Conservation (phyloP, 2,329 filamentous ascomycete genomes). For the Paraphoma sp. region DNA sequence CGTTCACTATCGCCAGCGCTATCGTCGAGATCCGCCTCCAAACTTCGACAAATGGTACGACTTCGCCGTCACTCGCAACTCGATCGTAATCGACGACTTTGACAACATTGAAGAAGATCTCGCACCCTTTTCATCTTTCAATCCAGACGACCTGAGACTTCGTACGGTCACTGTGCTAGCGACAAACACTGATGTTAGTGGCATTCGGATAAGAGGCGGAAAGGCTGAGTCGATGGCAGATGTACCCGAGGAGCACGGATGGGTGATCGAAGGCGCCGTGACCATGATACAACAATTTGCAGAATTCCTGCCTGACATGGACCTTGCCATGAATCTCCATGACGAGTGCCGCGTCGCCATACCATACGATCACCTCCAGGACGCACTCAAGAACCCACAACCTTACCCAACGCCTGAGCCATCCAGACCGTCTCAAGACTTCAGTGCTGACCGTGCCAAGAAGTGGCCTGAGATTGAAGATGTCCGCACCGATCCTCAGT, state of each 20-base stretch:
- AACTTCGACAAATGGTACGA: slow-evolving; percentile 67
- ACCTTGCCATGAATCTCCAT: slow-evolving; percentile 68
- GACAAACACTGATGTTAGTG: slow-evolving; percentile 62
- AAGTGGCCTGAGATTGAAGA: slow-evolving; percentile 44
- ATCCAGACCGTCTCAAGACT: slow-evolving; percentile 36
- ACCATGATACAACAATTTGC: slow-evolving; percentile 60
- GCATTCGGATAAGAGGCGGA: slow-evolving; percentile 62
- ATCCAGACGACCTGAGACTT: slow-evolving; percentile 58
- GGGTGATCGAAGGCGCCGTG: slow-evolving; percentile 64
- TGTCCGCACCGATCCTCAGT: slow-evolving; percentile 31
- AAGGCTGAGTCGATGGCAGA: slow-evolving; percentile 50
- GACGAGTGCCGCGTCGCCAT: slow-evolving; percentile 65
- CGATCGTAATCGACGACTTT: slow-evolving; percentile 65
- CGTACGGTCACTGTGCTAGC: slow-evolving; percentile 61
- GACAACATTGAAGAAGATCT: slow-evolving; percentile 66
- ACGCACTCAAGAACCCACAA: slow-evolving; percentile 33
- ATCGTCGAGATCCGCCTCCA: slow-evolving; percentile 63
- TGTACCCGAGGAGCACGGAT: slow-evolving; percentile 62
- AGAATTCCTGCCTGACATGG: slow-evolving; percentile 66
- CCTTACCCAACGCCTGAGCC: slow-evolving; percentile 28
- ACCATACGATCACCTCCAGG: slow-evolving; percentile 48
- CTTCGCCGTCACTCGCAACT: slow-evolving; percentile 60
- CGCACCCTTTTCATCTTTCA: slow-evolving; percentile 61
- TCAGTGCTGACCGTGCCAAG: slow-evolving; percentile 47
- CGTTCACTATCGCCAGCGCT: slow-evolving; percentile 58